Base-by-base conservation (phyloP, 2,329 filamentous ascomycete genomes). In the Beauveria brongniartii region DNA sequence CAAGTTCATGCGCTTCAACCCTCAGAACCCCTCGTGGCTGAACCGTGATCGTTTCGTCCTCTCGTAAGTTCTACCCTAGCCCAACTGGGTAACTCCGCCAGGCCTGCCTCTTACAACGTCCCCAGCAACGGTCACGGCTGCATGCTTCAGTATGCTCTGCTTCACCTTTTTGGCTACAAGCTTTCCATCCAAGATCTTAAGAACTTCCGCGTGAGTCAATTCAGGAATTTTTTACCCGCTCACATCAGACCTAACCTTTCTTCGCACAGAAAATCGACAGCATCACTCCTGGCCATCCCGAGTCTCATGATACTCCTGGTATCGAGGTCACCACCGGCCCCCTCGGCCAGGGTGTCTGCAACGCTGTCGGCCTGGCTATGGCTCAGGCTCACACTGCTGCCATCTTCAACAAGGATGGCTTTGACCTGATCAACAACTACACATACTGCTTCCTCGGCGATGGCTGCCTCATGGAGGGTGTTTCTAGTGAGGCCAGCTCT, bases 1-100 rank as follows among this genome's bases (percentile, higher is more conserved):
- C 86, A 95, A 94, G 79, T 95, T 97, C 84, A 91, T 99, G 91
- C 95, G 81, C 77, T 99, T 97, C 86, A 99, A 97, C 88, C 94
- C 94, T 72, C 95, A 97, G 88, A 97, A 96, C 86, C 91, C 94
- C 70, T 83, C 91, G 67, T 99, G 92, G 92, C 73, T 94, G 71
- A 97, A 97, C 86, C 89, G 94, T 73, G 94, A 99, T 80, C 90
- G 94, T 77, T 99, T 99, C 74, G 92, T 99, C 65, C 92, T 99
- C 75, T 99, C 94, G 92, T 97, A 85, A 85, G 92, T 89, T 22
- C 18, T n/a, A 37, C 44, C n/a, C 12, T 20, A 12, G 46, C 46
- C 46, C 40, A 51, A 53, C 16, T 40, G 22, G 43, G 47, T 61
- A 43, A 58, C 62, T 63, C 61, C 14, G 26, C 14, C 30, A 54